Conservation (phyloP, 176 grass and related monocot genomes). For the Aegilops umbellulata region DNA sequence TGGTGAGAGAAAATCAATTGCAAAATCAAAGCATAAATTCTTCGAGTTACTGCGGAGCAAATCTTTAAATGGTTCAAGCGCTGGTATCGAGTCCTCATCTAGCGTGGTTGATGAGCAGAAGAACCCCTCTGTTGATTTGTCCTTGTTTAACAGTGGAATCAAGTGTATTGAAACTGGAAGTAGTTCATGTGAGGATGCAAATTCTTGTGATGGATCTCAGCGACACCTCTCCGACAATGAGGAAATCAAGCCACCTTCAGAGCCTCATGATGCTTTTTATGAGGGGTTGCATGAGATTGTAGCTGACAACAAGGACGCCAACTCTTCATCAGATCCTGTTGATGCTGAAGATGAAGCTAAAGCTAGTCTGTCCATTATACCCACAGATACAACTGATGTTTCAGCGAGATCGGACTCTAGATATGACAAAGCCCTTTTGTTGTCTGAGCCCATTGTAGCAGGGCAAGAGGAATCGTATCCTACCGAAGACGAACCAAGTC, state of each 20-base stretch:
- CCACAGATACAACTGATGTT: conserved; percentile 17
- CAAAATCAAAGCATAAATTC: conserved; percentile 60
- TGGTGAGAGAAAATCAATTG: conserved; percentile 58
- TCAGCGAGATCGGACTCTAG: conserved; percentile 5
- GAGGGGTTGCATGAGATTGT: conserved; percentile 31
- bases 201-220: conserved; percentile 41
- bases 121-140: conserved; percentile 29
- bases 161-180: conserved; percentile 47
- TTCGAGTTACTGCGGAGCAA: conserved; percentile 63
- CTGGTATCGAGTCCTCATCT: conserved; percentile 36
- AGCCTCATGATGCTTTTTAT: conserved; percentile 30
- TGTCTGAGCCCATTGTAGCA: neutral
- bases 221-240: conserved; percentile 39
- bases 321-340: neutral
- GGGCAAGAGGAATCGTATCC: conserved; percentile 35
- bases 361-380: neutral
- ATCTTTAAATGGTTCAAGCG: conserved; percentile 46
- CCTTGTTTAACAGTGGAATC: conserved; percentile 31
- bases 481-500: conserved; percentile 43
- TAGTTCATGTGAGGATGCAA: conserved; percentile 35
- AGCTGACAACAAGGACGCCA: neutral
- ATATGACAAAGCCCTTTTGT: neutral
- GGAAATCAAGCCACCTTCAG: conserved; percentile 33
- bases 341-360: neutral
- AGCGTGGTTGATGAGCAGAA: conserved; percentile 37